Evolutionary conservation across 495 filamentous ascomycete genomes (phyloP), one percentile per base, ranked within the genome.

Genomic region (Annulohypoxylon nitens): DNA sequence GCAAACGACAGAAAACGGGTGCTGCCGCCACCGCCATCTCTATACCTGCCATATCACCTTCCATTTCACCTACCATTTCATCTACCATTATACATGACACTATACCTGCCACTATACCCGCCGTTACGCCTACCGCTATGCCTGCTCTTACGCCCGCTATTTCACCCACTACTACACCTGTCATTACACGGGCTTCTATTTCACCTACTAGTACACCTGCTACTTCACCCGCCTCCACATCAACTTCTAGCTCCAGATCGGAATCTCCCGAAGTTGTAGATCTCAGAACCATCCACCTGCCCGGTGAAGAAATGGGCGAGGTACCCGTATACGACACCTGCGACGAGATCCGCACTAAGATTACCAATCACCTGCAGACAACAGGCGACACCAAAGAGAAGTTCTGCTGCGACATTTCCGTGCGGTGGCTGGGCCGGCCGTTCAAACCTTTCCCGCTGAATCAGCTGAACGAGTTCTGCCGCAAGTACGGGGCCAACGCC

Each of bases 291-390:
- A 61, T 87, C 14, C 18, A 75, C 11, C 79, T 88, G 0, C 71
- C 74, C 1, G 83, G 86, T 33, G 86, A 88, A 71, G 80, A 79
- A 20, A 74, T 75, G 4, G 80, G 83, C 36, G 53, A 37, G 0
- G 84, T 89, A 5, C 76, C 78, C 1, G 75, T 89, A 25, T 88
- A 79, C 74, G 86, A 90, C 68, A 84, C 85, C 9, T 90, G 87
- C 72, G 86, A 90, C 66, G 86, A 88, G 63, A 73, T 90, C 39
- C 83, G 87, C 16, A 80, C 76, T 78, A 81, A 78, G 79, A 87
- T 90, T 66, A 79, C 78, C 45, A 81, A 82, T 2, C 81, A 88
- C 54, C 81, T 91, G 8, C 75, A 78, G 14, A 80, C 83, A 43
- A 75, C 81, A 12, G 83, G 81, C 48, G 75, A 88, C 41, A 88